A percentile compares a stretch with the other conserved stretches of the same genome.
phyloP scores from a whole-genome alignment of 2,329 filamentous ascomycete species.

The Cordyceps farinosa region DNA sequence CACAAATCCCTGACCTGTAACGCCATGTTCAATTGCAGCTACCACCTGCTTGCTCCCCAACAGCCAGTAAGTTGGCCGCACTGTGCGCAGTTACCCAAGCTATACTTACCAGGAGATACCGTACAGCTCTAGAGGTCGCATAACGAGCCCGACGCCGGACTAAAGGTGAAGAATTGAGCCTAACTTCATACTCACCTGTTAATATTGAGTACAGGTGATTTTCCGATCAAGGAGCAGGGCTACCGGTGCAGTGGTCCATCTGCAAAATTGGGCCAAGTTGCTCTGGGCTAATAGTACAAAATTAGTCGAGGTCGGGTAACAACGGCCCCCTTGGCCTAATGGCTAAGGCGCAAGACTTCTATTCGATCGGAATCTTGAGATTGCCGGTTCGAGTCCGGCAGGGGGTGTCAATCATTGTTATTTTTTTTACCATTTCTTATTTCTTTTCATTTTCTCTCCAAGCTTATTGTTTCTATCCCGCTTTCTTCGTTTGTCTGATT shows the following conservation, averaged over 20 bases:
- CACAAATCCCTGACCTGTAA: neutral
- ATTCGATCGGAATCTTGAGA: constrained; percentile 17
- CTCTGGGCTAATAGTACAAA: neutral
- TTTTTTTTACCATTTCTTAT: constrained; percentile 1
- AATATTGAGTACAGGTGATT: too few species aligned
- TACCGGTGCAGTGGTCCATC: neutral
- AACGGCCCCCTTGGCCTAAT: constrained; percentile 19
- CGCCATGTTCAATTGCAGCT: neutral
- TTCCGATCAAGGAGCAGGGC: neutral
- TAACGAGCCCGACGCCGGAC: neutral
- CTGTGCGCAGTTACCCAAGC: neutral
- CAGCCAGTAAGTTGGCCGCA: too few species aligned
- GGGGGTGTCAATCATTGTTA: constrained; percentile 7
- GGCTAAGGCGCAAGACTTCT: constrained; percentile 19
- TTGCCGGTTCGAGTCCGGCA: constrained; percentile 19
- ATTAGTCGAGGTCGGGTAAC: constrained; percentile 3
- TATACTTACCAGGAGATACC: neutral
- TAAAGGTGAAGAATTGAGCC: too few species aligned
- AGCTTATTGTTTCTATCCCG: neutral
- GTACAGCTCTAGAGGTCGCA: neutral
- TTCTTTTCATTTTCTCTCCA: too few species aligned
- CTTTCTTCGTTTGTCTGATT: neutral
- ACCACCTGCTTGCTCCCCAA: neutral
- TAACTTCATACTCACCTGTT: neutral
- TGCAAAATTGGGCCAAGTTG: neutral